Evolutionary conservation across 2,329 filamentous ascomycete species (phyloP).

Genomic region (Huntiella abstrusa): DNA sequence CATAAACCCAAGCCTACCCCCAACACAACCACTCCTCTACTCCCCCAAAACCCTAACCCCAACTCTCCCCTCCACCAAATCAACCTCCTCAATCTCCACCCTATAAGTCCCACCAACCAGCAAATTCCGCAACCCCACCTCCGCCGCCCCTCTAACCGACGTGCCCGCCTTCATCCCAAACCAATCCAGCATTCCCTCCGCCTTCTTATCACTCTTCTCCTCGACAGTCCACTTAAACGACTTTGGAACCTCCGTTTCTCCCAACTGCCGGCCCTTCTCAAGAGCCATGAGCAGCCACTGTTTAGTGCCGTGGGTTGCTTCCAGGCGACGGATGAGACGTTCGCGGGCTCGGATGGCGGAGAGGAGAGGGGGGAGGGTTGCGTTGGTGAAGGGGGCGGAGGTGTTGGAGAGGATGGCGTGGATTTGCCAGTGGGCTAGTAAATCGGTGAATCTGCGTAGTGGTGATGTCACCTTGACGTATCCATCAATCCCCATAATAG

Average conservation of each 20-base stretch:
- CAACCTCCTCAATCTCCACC: slow-evolving; percentile 34
- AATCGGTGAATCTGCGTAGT: slow-evolving; percentile 43
- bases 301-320: slow-evolving; percentile 23
- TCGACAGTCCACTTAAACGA: slow-evolving; percentile 30
- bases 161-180: slow-evolving; percentile 22
- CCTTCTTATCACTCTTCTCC: slow-evolving; percentile 18
- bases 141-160: slow-evolving; percentile 21
- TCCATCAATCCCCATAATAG: slow-evolving; percentile 37
- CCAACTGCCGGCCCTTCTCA: slow-evolving; percentile 38
- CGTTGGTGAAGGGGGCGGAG: not conserved
- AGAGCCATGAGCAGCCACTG: slow-evolving; percentile 43
- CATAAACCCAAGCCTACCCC: no score
- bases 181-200: slow-evolving; percentile 29
- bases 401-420: slow-evolving; percentile 24
- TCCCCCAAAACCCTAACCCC: slow-evolving; percentile 26
- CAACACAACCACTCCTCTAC: not conserved
- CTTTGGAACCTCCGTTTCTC: slow-evolving; percentile 27
- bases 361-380: slow-evolving; percentile 18
- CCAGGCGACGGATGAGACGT: slow-evolving; percentile 27
- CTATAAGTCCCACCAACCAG: slow-evolving; percentile 33
- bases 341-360: slow-evolving; percentile 34
- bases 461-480: slow-evolving; percentile 48
- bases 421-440: slow-evolving; percentile 49
- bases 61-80: slow-evolving; percentile 28
- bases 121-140: slow-evolving; percentile 23